These are phyloP conservation scores for Pseudogymnoascus sp. DNA, from an alignment of 2,329 filamentous ascomycete species.

Conservation along the genomic window DNA sequence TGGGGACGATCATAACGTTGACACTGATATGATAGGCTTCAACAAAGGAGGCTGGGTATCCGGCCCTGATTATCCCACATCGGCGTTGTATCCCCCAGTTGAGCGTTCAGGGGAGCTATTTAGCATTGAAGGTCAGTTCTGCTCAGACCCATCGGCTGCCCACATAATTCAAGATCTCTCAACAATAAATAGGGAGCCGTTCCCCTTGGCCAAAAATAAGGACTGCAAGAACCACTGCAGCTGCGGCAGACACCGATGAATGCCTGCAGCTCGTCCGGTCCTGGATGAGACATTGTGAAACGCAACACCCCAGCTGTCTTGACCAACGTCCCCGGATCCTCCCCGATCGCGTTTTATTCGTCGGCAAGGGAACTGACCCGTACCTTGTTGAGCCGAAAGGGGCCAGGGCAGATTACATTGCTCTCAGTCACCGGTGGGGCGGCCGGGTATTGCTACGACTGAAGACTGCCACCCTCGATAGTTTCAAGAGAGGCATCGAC, in stretches of 20 bases:
- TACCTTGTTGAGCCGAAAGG: not conserved
- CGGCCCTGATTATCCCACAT: not conserved
- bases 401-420: conserved; percentile 14
- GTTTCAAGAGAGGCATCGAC: conserved; percentile 9
- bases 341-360: not conserved
- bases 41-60: not conserved
- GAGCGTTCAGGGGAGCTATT: not conserved
- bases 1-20: not conserved
- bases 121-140: not conserved
- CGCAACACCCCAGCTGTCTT: not conserved
- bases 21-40: not conserved
- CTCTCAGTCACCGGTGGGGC: conserved; percentile 25
- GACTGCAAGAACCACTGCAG: not conserved
- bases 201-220: not conserved
- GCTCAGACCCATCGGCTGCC: not conserved
- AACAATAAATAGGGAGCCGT: not conserved
- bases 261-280: no score
- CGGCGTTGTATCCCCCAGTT: not conserved
- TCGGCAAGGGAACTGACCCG: not conserved
- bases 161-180: not conserved
- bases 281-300: not conserved
- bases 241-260: not conserved
- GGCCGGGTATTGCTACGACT: conserved; percentile 12
- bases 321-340: not conserved
- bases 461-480: conserved; percentile 7